Conservation (phyloP, 208 protist genomes). For the Leishmania mexicana region DNA sequence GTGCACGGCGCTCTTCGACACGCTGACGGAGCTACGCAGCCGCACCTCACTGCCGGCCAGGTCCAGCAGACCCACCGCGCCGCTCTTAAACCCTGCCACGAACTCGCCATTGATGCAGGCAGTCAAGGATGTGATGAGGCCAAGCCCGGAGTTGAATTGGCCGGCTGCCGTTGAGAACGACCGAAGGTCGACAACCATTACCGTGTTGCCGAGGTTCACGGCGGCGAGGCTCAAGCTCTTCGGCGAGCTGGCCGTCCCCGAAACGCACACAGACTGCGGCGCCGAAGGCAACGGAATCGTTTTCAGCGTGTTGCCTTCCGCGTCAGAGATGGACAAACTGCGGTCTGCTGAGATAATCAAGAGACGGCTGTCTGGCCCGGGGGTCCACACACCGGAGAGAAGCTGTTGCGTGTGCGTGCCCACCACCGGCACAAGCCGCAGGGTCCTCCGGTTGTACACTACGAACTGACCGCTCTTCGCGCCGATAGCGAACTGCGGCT, state of each 20-base stretch:
- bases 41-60: slow-evolving; percentile 45
- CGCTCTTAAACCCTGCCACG: slow-evolving; percentile 63
- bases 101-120: slow-evolving; percentile 36
- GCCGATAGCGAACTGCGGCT: slow-evolving; percentile 86
- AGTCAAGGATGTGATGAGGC: slow-evolving; percentile 55
- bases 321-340: slow-evolving; percentile 85
- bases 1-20: slow-evolving; percentile 38
- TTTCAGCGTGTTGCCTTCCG: slow-evolving; percentile 72
- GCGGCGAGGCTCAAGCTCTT: slow-evolving; percentile 46
- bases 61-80: slow-evolving; percentile 54
- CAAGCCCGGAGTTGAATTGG: slow-evolving; percentile 75
- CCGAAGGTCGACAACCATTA: slow-evolving; percentile 58
- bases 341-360: slow-evolving; percentile 89
- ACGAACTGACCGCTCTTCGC: slow-evolving; percentile 91
- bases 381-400: slow-evolving; percentile 87
- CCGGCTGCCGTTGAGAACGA: slow-evolving; percentile 53
- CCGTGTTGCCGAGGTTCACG: slow-evolving; percentile 57
- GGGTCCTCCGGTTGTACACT: slow-evolving; percentile 94
- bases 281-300: slow-evolving; percentile 47
- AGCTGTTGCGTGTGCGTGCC: slow-evolving; percentile 93
- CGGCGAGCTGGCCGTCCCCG: slow-evolving; percentile 36
- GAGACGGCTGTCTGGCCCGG: slow-evolving; percentile 60
- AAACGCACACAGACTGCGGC: slow-evolving; percentile 66
- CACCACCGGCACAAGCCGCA: slow-evolving; percentile 86
- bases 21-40: slow-evolving; percentile 32